A percentile compares a stretch with the other conserved stretches of the same genome.
Conservation (phyloP, 805 yeast genomes). For the Candida peoriensis region DNA sequence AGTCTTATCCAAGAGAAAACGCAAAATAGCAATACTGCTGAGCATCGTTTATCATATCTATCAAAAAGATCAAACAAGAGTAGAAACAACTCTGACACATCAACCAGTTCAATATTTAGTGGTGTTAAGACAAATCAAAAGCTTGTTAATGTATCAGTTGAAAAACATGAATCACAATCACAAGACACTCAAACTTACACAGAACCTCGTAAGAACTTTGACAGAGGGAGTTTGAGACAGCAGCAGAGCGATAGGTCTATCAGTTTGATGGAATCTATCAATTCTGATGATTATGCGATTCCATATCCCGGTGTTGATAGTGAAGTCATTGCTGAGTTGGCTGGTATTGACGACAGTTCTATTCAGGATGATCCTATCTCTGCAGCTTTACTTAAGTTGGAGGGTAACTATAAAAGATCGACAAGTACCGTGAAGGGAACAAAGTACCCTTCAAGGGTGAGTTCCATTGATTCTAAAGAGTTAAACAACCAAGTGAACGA, state of each 20-base stretch:
- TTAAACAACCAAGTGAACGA: slow-evolving; percentile 14
- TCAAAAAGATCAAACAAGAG: slow-evolving; percentile 20
- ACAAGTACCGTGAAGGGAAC: slow-evolving; percentile 3
- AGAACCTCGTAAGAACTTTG: no score
- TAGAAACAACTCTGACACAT: slow-evolving; percentile 9
- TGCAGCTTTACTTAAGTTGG: slow-evolving; percentile 71
- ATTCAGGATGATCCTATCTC: slow-evolving; percentile 63
- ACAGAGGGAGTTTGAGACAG: background rate
- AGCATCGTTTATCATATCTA: slow-evolving; percentile 18
- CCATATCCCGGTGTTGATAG: slow-evolving; percentile 44
- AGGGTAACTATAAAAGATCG: slow-evolving; percentile 47
- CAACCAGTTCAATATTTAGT: slow-evolving; percentile 19
- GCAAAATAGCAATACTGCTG: background rate
- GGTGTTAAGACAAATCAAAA: slow-evolving; percentile 2
- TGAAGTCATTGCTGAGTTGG: slow-evolving; percentile 69
- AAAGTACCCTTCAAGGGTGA: background rate
- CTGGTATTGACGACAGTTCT: slow-evolving; percentile 79
- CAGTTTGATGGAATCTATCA: slow-evolving; percentile 8
- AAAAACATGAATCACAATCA: no score
- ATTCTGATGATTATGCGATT: slow-evolving; percentile 17
- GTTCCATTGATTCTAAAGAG: slow-evolving; percentile 19
- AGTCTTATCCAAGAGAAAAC: background rate
- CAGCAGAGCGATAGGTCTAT: slow-evolving; percentile 1
- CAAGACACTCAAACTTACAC: no score
- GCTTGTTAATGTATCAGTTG: slow-evolving; percentile 15